Evolutionary conservation across 2,329 filamentous ascomycete genomes (phyloP), one percentile per base, ranked within the genome.

Genomic region (Diplodia intermedia): DNA sequence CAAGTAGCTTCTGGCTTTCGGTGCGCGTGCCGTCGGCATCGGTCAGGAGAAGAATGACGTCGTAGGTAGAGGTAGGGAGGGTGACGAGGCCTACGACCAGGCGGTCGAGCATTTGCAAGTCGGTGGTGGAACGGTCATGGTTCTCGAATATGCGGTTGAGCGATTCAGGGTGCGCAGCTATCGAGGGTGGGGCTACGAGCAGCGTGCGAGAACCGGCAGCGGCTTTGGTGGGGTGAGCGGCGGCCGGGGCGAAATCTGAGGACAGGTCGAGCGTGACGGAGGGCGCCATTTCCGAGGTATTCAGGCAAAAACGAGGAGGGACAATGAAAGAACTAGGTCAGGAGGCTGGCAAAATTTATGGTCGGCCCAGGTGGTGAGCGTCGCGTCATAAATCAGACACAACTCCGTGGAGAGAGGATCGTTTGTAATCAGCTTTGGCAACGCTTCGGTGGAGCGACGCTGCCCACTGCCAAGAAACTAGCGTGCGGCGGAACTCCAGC

Each of bases 31-130:
- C 89, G 75, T 92, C 89, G 68, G 89, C 86, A 79, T 94, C 92
- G 71, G 91, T 90, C 70, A 98, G 89, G 66, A 99, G 86, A 57
- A 97, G 86, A 53, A 98, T 87, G 53, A 91, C 81, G 78, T 96
- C 92, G 83, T 99, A 99, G 66, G 91, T 91, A 60, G 87, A 83
- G 66, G 86, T 73, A 1, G 94, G 91, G 0, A 99, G 88, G 8
- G 89, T 84, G 68, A 95, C 92, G 47, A 97, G 85, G 70, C 93
- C 93, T 43, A 91, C 87, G 1, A 91, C 89, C 50, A 99, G 87
- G 63, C 95, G 92, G 82, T 99, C 95, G 70, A 99, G 91, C 95
- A 99, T 99, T 80, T 98, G 95, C 65, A 99, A 85, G 77, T 99
- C 95, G 70, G 93, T 94, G 55, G 86, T 84, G 71, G 86, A 82